A percentile compares a stretch with the other conserved stretches of the same genome.
Evolutionary conservation across 345 rosid genomes (phyloP).

Genomic region (Laguncularia racemosa): DNA sequence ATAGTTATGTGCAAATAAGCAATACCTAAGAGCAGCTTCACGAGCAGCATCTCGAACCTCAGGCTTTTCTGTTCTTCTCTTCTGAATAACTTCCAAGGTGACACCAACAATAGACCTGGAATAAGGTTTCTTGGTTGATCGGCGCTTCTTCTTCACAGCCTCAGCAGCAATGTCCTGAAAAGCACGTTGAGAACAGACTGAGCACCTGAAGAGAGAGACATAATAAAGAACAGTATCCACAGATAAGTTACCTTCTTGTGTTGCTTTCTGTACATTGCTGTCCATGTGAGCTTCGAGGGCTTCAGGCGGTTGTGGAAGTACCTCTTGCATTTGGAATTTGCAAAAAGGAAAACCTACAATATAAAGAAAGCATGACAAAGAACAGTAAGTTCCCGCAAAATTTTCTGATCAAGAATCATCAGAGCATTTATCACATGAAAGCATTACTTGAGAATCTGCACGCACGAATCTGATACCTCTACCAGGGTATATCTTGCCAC

Average conservation of each 20-base stretch:
- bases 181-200: neutral
- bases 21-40: conserved; percentile 20
- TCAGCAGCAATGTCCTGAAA: conserved; percentile 14
- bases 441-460: conserved; percentile 60
- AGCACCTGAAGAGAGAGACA: too few species aligned
- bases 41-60: conserved; percentile 21
- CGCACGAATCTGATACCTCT: conserved; percentile 68
- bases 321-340: conserved; percentile 84
- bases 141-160: conserved; percentile 16
- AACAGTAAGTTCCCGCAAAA: neutral
- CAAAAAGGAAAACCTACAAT: conserved; percentile 74
- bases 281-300: conserved; percentile 90
- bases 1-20: neutral
- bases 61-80: conserved; percentile 19
- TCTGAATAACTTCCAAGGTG: conserved; percentile 21
- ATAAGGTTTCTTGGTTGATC: conserved; percentile 12
- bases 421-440: neutral
- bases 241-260: conserved; percentile 47
- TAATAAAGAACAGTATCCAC: neutral
- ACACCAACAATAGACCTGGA: conserved; percentile 22
- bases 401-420: neutral
- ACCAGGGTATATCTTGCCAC: conserved; percentile 68
- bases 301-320: conserved; percentile 87
- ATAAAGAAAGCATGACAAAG: neutral
- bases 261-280: conserved; percentile 67